Evolutionary conservation across 106 monocot genomes (phyloP).

Genomic region (Dendrobium nobile): DNA sequence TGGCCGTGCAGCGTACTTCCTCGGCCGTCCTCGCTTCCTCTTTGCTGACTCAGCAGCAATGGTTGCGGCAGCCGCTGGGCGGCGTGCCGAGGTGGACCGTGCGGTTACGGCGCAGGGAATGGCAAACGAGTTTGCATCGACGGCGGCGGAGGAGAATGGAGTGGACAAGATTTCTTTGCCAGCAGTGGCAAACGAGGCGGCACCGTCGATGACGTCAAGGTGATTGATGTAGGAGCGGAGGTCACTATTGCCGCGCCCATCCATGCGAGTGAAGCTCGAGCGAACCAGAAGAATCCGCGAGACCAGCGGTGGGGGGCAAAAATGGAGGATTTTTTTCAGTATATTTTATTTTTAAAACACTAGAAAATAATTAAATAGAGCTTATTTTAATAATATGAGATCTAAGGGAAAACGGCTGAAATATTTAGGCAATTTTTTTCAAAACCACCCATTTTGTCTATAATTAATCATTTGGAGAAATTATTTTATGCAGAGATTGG

Average conservation of each 20-base stretch:
- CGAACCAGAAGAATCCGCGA: conserved; percentile 1
- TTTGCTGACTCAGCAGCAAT: conserved; percentile 1
- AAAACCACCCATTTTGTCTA: too few species aligned
- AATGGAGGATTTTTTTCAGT: conserved; percentile 11
- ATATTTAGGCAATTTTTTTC: too few species aligned
- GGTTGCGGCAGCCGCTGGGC: not conserved
- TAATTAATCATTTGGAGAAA: too few species aligned
- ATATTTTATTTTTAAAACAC: not conserved
- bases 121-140: conserved; percentile 3
- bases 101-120: not conserved
- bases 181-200: not conserved
- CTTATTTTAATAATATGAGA: too few species aligned
- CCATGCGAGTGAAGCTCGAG: not conserved
- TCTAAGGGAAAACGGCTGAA: too few species aligned
- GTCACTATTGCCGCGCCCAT: not conserved
- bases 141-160: not conserved
- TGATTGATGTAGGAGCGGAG: not conserved
- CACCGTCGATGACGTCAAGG: conserved; percentile 2
- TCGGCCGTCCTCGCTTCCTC: conserved; percentile 18
- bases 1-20: conserved; percentile 11
- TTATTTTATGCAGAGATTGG: too few species aligned
- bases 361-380: too few species aligned
- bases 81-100: not conserved
- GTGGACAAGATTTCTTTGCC: not conserved
- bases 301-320: not conserved